These are phyloP conservation scores for Abrus pulchellus DNA, from an alignment of 306 rosid species.

Conservation along the genomic window DNA sequence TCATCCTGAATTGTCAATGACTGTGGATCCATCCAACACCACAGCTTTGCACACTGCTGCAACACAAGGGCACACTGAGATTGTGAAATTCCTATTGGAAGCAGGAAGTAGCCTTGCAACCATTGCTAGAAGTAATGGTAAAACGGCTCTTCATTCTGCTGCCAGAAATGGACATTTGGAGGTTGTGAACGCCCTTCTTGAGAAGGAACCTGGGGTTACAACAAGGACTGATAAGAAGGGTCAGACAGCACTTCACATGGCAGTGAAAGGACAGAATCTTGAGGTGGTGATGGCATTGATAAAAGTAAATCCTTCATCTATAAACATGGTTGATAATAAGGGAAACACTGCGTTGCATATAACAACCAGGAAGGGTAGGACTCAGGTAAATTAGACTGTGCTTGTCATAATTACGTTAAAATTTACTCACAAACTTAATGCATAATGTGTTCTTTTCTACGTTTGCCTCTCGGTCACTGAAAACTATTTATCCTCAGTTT, in stretches of 20 bases:
- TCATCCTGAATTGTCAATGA: slow-evolving; percentile 88
- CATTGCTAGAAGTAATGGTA: slow-evolving; percentile 93
- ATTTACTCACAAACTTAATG: neutral
- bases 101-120: slow-evolving; percentile 85
- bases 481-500: neutral
- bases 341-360: slow-evolving; percentile 90
- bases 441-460: neutral
- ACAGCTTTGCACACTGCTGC: slow-evolving; percentile 99
- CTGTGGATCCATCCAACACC: slow-evolving; percentile 91
- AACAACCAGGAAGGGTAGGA: slow-evolving; percentile 85
- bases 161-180: slow-evolving; percentile 89
- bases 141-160: slow-evolving; percentile 93
- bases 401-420: neutral
- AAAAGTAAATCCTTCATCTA: slow-evolving; percentile 63
- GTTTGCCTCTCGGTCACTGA: neutral
- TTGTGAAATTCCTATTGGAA: slow-evolving; percentile 75
- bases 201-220: slow-evolving; percentile 69
- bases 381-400: slow-evolving; percentile 61
- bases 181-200: slow-evolving; percentile 71
- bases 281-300: slow-evolving; percentile 81
- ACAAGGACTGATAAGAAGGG: slow-evolving; percentile 86
- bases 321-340: slow-evolving; percentile 81
- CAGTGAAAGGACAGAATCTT: slow-evolving; percentile 85
- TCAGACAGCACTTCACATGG: slow-evolving; percentile 98
- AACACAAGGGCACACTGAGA: slow-evolving; percentile 80